Evolutionary conservation across 176 grass and related monocot genomes (phyloP).

Genomic region (Triticum urartu): DNA sequence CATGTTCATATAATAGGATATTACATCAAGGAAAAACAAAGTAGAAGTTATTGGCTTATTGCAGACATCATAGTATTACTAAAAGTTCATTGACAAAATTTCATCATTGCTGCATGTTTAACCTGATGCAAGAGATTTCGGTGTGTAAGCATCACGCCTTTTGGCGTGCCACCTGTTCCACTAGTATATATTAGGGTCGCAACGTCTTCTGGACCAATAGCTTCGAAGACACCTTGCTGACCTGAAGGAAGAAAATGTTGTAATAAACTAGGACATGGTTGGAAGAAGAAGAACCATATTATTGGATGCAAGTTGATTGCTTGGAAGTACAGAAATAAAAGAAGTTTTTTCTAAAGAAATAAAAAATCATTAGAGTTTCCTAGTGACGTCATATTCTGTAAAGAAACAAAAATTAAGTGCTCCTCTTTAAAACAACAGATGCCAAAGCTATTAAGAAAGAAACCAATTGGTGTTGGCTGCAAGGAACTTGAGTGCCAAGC

Average conservation of each 20-base stretch:
- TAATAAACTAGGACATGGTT: not conserved
- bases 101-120: not conserved
- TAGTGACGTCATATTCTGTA: not conserved
- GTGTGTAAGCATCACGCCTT: constrained; percentile 96
- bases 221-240: constrained; percentile 45
- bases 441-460: not conserved
- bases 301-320: not conserved
- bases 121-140: constrained; percentile 96
- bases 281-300: constrained; percentile 2
- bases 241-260: constrained; percentile 33
- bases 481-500: not conserved
- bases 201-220: constrained; percentile 78
- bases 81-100: constrained; percentile 4
- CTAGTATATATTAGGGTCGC: constrained; percentile 97
- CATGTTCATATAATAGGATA: constrained; percentile 3
- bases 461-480: not conserved
- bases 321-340: not conserved
- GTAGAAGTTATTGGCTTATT: not conserved
- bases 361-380: not conserved
- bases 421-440: constrained; percentile 15
- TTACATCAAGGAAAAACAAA: constrained; percentile 29
- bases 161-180: constrained; percentile 87
- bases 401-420: constrained; percentile 2
- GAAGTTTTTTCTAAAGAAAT: constrained; percentile 6
- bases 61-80: constrained; percentile 3